A percentile compares a stretch with the other conserved stretches of the same genome.
phyloP scores from a whole-genome alignment of 495 filamentous ascomycete genomes.

The Parachaetomium inaequale region DNA sequence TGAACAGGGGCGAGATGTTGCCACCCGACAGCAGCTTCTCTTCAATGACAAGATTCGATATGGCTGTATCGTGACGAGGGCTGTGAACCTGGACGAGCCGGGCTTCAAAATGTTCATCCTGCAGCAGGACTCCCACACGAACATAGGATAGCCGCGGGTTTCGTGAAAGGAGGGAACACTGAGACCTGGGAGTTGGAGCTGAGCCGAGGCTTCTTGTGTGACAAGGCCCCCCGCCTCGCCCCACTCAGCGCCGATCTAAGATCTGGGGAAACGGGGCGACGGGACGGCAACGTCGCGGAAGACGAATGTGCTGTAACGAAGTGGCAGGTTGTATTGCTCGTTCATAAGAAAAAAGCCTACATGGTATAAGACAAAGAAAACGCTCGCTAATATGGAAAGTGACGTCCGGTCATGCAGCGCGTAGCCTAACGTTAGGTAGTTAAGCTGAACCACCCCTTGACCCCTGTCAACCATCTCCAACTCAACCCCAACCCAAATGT shows the following conservation, averaged over 20 bases:
- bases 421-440: too few relatives aligned
- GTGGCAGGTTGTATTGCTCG: not conserved
- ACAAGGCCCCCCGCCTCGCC: constrained; percentile 3
- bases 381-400: not conserved
- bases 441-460: not conserved
- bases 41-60: not conserved
- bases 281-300: not conserved
- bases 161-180: not conserved
- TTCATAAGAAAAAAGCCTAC: not conserved
- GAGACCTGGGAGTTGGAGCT: constrained; percentile 6
- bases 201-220: constrained; percentile 9
- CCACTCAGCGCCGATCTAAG: constrained; percentile 11
- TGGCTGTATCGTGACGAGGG: not conserved
- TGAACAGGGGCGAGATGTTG: not conserved
- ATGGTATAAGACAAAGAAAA: not conserved
- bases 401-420: not conserved
- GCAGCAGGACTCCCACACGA: not conserved
- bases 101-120: not conserved
- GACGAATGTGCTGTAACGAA: not conserved
- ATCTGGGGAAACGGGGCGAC: constrained; percentile 13
- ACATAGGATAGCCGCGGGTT: not conserved
- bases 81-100: not conserved
- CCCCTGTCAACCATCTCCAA: not conserved
- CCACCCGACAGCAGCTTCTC: not conserved
- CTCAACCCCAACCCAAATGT: not conserved